Percentiles rank a stretch among this genome's conserved stretches.
These are phyloP conservation scores for Acanthamoeba castellanii DNA, from an alignment of 208 protist species.

Conservation along the genomic window DNA sequence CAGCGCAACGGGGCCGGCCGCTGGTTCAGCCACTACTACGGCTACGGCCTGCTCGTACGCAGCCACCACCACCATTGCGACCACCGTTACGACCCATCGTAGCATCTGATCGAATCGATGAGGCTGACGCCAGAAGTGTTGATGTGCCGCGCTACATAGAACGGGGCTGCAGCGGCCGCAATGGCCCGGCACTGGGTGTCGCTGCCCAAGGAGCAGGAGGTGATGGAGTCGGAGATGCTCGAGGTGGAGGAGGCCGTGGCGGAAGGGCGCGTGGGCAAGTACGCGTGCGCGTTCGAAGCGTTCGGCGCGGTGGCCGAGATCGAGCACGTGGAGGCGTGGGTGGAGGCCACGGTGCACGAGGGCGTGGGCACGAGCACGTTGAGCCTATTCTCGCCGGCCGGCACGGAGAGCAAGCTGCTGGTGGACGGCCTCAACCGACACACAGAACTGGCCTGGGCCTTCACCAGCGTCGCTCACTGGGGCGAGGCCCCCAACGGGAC, in stretches of 20 bases:
- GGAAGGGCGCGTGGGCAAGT: not conserved
- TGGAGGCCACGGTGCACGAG: constrained; percentile 45
- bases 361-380: not conserved
- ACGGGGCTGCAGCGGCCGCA: not conserved
- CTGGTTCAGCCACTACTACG: constrained; percentile 60
- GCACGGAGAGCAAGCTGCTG: constrained; percentile 48
- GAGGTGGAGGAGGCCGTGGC: constrained; percentile 4
- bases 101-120: not conserved
- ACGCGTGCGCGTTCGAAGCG: not conserved
- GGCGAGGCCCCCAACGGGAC: constrained; percentile 50
- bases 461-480: constrained; percentile 63
- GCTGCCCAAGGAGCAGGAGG: not conserved
- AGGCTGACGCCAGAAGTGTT: not conserved
- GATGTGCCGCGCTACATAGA: not conserved
- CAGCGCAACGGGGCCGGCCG: constrained; percentile 60
- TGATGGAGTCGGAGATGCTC: not conserved
- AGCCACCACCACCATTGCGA: too few species aligned
- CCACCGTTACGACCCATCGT: not conserved
- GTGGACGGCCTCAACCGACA: not conserved
- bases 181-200: not conserved
- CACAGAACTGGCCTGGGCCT: constrained; percentile 44
- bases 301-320: not conserved
- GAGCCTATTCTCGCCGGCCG: constrained; percentile 36
- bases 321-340: constrained; percentile 48
- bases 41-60: constrained; percentile 65